Percentiles rank a stretch among this genome's conserved stretches.
Evolutionary conservation across 192 early-diverging fungal genomes (phyloP).

Genomic region (Coemansia guatemalensis): DNA sequence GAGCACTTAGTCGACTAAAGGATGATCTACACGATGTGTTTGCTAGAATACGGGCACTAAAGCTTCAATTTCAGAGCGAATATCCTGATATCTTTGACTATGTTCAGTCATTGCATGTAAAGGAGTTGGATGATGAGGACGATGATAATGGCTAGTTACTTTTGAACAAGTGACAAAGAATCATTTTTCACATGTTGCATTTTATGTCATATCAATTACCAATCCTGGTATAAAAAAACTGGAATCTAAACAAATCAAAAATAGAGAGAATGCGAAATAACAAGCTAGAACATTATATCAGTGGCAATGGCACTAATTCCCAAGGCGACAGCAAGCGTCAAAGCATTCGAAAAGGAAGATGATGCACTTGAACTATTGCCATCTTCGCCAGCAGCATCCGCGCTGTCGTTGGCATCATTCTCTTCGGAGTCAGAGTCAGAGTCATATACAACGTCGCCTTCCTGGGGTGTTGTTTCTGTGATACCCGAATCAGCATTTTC

Average conservation of each 20-base stretch:
- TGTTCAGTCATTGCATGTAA: constrained; percentile 46
- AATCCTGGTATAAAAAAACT: constrained; percentile 3
- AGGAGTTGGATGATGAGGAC: constrained; percentile 40
- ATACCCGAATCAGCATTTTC: neutral
- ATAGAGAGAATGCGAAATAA: neutral
- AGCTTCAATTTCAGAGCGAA: constrained; percentile 31
- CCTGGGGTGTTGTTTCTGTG: neutral
- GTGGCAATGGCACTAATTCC: neutral
- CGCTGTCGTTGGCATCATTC: neutral
- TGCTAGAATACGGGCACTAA: constrained; percentile 34
- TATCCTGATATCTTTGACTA: constrained; percentile 43
- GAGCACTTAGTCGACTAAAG: constrained; percentile 28
- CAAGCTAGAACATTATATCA: neutral
- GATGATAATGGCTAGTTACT: constrained; percentile 9
- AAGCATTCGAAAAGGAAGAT: neutral
- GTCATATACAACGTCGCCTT: constrained; percentile 20
- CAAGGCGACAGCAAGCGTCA: neutral
- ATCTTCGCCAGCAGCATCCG: neutral
- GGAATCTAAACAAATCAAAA: neutral
- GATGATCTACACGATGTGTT: constrained; percentile 45
- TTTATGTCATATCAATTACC: neutral
- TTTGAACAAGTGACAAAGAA: neutral
- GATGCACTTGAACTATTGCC: constrained; percentile 7
- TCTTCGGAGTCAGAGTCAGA: constrained; percentile 28
- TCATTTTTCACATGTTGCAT: neutral